Conservation (phyloP, 371 early-diverging fungal genomes). For the Rhizomucor miehei region DNA sequence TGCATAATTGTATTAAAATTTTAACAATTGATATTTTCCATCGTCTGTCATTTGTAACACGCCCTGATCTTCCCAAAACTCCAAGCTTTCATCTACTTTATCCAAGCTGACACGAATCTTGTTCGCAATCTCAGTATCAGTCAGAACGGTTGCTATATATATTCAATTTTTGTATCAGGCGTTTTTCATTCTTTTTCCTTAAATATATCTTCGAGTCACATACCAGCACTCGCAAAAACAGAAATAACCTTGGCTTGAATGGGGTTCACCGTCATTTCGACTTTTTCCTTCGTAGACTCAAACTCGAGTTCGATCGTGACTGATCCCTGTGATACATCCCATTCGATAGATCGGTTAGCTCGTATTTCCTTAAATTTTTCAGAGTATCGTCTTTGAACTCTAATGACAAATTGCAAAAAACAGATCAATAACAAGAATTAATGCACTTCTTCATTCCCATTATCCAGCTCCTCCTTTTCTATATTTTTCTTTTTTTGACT, state of each 20-base stretch:
- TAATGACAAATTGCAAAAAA: not conserved
- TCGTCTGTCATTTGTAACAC: conserved; percentile 15
- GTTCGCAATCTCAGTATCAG: conserved; percentile 15
- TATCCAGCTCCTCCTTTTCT: no score
- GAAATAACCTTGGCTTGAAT: conserved; percentile 25
- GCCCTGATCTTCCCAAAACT: conserved; percentile 21
- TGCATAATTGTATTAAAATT: conserved; percentile 5
- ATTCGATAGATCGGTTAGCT: conserved; percentile 23
- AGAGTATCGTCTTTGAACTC: conserved; percentile 14
- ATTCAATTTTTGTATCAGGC: conserved; percentile 2
- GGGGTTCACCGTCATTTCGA: conserved; percentile 16
- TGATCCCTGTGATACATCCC: conserved; percentile 22
- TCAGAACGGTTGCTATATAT: conserved; percentile 3
- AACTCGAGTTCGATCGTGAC: conserved; percentile 29
- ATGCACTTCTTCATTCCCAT: no score
- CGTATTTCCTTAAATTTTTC: conserved; percentile 17
- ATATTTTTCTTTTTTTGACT: no score
- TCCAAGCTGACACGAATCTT: conserved; percentile 4
- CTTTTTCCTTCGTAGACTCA: not conserved
- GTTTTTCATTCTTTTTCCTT: not conserved
- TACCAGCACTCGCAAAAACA: conserved; percentile 22
- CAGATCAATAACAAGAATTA: no score
- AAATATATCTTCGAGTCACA: no score
- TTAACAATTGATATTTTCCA: conserved; percentile 17
- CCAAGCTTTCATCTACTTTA: conserved; percentile 13